Conservation (phyloP, 352 stramenopile genomes). For the Aphanomyces invadans region DNA sequence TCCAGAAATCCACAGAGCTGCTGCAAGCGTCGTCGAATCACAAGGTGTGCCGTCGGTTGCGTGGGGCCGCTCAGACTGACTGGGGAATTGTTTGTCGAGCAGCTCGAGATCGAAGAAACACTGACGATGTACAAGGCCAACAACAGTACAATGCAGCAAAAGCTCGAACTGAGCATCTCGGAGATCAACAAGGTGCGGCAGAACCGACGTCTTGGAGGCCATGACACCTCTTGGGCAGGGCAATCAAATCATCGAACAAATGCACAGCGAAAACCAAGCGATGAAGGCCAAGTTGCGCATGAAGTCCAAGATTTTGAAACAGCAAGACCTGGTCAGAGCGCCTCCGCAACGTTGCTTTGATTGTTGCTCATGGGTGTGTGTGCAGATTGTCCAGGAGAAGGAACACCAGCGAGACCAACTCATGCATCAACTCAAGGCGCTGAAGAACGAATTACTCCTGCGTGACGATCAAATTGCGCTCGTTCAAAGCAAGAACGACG, state of each 20-base stretch:
- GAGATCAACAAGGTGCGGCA: slow-evolving; percentile 86
- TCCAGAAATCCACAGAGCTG: slow-evolving; percentile 11
- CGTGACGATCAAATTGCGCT: slow-evolving; percentile 51
- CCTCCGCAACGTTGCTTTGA: not conserved
- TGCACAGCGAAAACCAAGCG: slow-evolving; percentile 73
- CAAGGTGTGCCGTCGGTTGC: slow-evolving; percentile 18
- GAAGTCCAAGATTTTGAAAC: slow-evolving; percentile 85
- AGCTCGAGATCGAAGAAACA: slow-evolving; percentile 77
- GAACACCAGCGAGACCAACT: slow-evolving; percentile 63
- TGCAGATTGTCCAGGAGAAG: slow-evolving; percentile 65
- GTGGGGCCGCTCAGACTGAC: too few relatives aligned
- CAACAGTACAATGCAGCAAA: slow-evolving; percentile 71
- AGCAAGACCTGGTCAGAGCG: slow-evolving; percentile 65
- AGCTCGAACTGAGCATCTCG: slow-evolving; percentile 81
- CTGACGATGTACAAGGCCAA: slow-evolving; percentile 85
- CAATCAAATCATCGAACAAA: slow-evolving; percentile 85
- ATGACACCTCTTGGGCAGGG: slow-evolving; percentile 33
- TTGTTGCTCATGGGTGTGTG: not conserved
- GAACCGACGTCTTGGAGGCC: too few relatives aligned
- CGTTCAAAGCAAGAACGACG: slow-evolving; percentile 46
- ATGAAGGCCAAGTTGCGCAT: slow-evolving; percentile 77
- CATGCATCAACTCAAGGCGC: slow-evolving; percentile 47
- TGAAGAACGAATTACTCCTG: slow-evolving; percentile 61
- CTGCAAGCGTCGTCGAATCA: slow-evolving; percentile 5
- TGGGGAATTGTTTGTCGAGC: not conserved